Evolutionary conservation across 2,329 filamentous ascomycete genomes (phyloP).

Genomic region (Trichoderma gracile): DNA sequence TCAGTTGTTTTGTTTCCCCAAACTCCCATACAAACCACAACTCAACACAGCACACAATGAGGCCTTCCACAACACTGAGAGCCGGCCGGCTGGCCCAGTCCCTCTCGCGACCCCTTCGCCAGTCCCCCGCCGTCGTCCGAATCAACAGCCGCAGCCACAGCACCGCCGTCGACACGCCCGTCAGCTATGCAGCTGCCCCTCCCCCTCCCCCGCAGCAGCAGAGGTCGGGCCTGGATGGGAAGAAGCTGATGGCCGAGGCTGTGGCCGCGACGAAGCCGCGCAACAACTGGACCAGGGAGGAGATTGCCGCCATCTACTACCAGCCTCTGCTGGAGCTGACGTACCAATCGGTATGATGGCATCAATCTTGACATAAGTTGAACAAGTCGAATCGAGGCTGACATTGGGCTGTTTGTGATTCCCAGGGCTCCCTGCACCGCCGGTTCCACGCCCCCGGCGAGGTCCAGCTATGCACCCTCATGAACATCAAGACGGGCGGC

Average conservation of each 20-base stretch:
- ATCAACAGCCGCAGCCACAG: slow-evolving; percentile 22
- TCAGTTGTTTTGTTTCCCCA: not conserved
- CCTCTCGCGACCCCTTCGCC: not conserved
- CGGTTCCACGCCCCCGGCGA: slow-evolving; percentile 81
- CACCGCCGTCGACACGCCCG: slow-evolving; percentile 23
- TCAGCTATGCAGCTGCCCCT: slow-evolving; percentile 20
- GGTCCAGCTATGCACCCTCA: slow-evolving; percentile 89
- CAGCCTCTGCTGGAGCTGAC: slow-evolving; percentile 77
- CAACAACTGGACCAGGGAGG: slow-evolving; percentile 77
- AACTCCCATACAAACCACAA: not conserved
- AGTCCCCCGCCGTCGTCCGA: slow-evolving; percentile 10
- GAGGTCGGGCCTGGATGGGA: slow-evolving; percentile 29
- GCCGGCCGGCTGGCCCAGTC: slow-evolving; percentile 20
- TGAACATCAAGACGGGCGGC: slow-evolving; percentile 95
- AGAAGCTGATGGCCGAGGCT: slow-evolving; percentile 50
- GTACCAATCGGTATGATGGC: slow-evolving; percentile 64
- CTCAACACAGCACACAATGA: slow-evolving; percentile 19
- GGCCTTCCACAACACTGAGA: slow-evolving; percentile 6
- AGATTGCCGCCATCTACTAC: slow-evolving; percentile 80
- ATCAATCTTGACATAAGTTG: not conserved
- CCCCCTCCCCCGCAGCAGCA: slow-evolving; percentile 22
- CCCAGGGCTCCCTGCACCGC: slow-evolving; percentile 72
- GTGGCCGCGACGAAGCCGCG: slow-evolving; percentile 62
- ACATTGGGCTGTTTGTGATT: not conserved
- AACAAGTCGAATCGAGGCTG: not conserved